Conservation (phyloP, 164 flowering plant species). For the Malania oleifera region DNA sequence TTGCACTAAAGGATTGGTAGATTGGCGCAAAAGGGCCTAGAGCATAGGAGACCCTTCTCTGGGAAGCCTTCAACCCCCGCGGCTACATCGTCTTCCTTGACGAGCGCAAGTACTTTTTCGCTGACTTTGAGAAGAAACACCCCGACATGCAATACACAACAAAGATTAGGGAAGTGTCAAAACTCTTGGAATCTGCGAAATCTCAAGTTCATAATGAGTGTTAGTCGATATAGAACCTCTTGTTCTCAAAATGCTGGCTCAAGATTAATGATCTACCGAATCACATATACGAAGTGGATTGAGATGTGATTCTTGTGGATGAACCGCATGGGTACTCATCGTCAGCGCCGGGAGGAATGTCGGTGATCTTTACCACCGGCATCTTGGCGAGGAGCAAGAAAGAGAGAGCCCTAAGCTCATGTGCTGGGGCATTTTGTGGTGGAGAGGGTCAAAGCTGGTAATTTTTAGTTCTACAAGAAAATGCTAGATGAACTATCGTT, state of each 20-base stretch:
- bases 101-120: no score
- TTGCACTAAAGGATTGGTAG: no score
- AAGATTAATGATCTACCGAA: slow-evolving; percentile 62
- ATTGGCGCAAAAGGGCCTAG: no score
- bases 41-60: no score
- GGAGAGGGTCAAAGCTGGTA: slow-evolving; percentile 10
- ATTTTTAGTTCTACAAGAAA: slow-evolving; percentile 24
- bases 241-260: slow-evolving; percentile 56
- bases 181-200: slow-evolving; percentile 15
- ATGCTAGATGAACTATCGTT: no score
- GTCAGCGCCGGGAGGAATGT: slow-evolving; percentile 54
- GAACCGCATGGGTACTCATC: slow-evolving; percentile 54
- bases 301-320: slow-evolving; percentile 62
- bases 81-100: no score
- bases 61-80: no score
- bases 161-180: no score
- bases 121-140: no score
- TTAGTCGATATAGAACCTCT: slow-evolving; percentile 52
- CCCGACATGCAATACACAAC: no score
- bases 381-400: slow-evolving; percentile 54
- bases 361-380: slow-evolving; percentile 52
- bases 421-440: slow-evolving; percentile 52
- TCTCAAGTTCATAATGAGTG: slow-evolving; percentile 30
- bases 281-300: slow-evolving; percentile 44
- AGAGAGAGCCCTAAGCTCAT: slow-evolving; percentile 25